Evolutionary conservation across 2,329 filamentous ascomycete species (phyloP).

Genomic region (Hawksworthiomyces lignivorus): DNA sequence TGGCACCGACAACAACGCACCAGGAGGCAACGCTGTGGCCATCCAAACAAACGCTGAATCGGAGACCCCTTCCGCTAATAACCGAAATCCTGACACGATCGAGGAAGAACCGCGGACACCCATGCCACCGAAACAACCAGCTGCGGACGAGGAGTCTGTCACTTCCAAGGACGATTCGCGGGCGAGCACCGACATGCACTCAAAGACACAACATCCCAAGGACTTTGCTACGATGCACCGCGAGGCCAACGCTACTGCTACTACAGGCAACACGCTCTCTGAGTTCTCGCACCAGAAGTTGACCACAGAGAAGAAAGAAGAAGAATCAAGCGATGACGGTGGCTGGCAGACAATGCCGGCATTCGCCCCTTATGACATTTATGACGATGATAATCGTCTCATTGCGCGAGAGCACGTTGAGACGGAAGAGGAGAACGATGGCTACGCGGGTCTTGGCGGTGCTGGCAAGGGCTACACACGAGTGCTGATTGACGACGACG

Average conservation of each 20-base stretch:
- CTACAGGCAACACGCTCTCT: constrained; percentile 42
- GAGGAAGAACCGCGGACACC: constrained; percentile 20
- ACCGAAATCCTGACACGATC: constrained; percentile 14
- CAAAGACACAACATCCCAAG: constrained; percentile 9
- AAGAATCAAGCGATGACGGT: constrained; percentile 53
- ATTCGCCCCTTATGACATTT: constrained; percentile 86
- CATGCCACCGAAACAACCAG: constrained; percentile 15
- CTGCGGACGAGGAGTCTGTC: neutral
- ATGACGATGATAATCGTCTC: constrained; percentile 85
- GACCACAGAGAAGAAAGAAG: constrained; percentile 47
- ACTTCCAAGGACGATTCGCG: neutral
- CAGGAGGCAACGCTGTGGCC: neutral
- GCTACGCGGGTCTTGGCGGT: constrained; percentile 72
- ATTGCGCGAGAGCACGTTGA: constrained; percentile 74
- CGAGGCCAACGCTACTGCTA: constrained; percentile 31
- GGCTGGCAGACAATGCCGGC: constrained; percentile 93
- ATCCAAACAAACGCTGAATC: constrained; percentile 14
- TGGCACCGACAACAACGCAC: neutral
- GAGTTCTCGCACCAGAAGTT: constrained; percentile 90
- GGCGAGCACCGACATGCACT: neutral
- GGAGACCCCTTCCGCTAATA: constrained; percentile 10
- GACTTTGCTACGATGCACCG: constrained; percentile 25
- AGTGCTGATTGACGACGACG: constrained; percentile 92
- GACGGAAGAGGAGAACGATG: constrained; percentile 57
- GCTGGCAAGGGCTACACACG: constrained; percentile 93